phyloP scores from a whole-genome alignment of 129 eudicot species.

The Ambrosia artemisiifolia region DNA sequence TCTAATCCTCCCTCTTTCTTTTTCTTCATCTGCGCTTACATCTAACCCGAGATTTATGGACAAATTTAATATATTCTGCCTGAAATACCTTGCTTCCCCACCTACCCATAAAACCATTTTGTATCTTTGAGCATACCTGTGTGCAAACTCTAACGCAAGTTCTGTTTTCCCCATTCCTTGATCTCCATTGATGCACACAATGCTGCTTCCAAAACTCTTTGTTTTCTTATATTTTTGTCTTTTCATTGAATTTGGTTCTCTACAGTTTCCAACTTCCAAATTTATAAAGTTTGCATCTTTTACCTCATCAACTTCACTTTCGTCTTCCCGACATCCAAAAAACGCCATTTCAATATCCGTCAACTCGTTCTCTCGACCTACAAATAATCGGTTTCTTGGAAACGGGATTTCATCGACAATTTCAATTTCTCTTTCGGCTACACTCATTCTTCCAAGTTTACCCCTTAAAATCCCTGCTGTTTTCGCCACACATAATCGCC shows the following conservation, averaged over 20 bases:
- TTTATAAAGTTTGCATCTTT: conserved; percentile 49
- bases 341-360: conserved; percentile 62
- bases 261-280: conserved; percentile 67
- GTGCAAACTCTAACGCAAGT: conserved; percentile 81
- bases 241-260: conserved; percentile 60
- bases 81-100: conserved; percentile 74
- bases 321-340: conserved; percentile 66
- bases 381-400: conserved; percentile 51
- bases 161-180: conserved; percentile 88
- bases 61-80: conserved; percentile 73
- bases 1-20: conserved; percentile 81
- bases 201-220: conserved; percentile 55
- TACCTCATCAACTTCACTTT: conserved; percentile 50
- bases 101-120: conserved; percentile 93
- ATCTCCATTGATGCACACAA: conserved; percentile 68
- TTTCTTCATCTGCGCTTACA: conserved; percentile 86
- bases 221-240: conserved; percentile 67
- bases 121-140: conserved; percentile 67
- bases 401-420: conserved; percentile 56
- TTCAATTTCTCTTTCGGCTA: conserved; percentile 55
- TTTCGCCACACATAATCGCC: conserved; percentile 67
- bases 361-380: conserved; percentile 76
- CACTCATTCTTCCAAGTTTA: conserved; percentile 87
- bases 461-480: conserved; percentile 59
- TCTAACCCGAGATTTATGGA: conserved; percentile 70